Evolutionary conservation across 345 rosid species (phyloP).

Genomic region (Hevea brasiliensis): DNA sequence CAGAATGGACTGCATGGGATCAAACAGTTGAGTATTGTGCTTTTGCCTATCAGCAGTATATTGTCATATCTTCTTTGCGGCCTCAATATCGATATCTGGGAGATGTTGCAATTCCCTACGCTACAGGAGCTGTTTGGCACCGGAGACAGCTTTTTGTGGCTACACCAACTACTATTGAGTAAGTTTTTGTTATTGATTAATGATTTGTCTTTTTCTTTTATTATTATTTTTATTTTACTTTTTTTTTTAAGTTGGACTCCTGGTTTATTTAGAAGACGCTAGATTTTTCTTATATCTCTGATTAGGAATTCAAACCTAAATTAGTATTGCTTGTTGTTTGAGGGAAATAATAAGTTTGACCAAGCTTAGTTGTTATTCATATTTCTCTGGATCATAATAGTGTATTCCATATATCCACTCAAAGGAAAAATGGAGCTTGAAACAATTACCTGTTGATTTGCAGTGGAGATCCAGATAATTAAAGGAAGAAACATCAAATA

Average conservation of each 20-base stretch:
- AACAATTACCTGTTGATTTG: background rate
- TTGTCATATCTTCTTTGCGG: conserved; percentile 89
- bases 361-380: background rate
- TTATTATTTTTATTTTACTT: too few species aligned
- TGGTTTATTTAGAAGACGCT: background rate
- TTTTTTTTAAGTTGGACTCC: background rate
- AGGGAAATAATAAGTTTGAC: background rate
- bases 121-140: conserved; percentile 99
- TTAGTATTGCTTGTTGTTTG: background rate
- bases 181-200: conserved; percentile 34
- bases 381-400: background rate
- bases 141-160: conserved; percentile 95
- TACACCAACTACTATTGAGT: conserved; percentile 98
- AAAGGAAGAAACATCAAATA: too few species aligned
- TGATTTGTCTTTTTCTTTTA: background rate
- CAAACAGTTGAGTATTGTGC: conserved; percentile 98
- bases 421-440: background rate
- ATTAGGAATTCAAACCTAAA: background rate
- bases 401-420: too few species aligned
- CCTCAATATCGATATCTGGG: conserved; percentile 97
- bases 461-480: too few species aligned
- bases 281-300: background rate
- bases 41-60: conserved; percentile 85
- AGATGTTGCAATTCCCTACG: conserved; percentile 89
- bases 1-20: conserved; percentile 99